Evolutionary conservation across 2,329 filamentous ascomycete genomes (phyloP).

Genomic region (Botrytis sinoallii): DNA sequence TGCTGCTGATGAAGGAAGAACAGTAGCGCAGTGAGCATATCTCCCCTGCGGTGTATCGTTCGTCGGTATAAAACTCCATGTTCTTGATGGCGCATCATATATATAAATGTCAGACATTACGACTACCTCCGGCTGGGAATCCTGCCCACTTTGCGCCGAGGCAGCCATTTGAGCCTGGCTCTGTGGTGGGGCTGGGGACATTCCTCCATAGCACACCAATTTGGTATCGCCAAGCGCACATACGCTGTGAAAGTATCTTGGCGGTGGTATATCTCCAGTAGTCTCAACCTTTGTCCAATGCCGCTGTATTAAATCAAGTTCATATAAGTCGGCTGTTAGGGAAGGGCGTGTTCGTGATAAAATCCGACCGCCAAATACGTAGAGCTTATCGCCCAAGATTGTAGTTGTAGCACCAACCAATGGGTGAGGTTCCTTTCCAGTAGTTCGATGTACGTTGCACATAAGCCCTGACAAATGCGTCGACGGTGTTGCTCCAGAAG

Average conservation of each 20-base stretch:
- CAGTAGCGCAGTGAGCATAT: conserved; percentile 94
- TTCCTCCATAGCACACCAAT: conserved; percentile 95
- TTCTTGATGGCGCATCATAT: conserved; percentile 78
- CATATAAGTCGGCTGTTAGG: conserved; percentile 88
- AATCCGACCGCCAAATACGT: conserved; percentile 90
- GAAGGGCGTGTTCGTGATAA: conserved; percentile 77
- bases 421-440: conserved; percentile 84
- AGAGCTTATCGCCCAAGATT: conserved; percentile 90
- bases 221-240: conserved; percentile 93
- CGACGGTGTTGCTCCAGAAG: conserved; percentile 43
- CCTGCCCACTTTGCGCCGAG: conserved; percentile 46
- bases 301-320: conserved; percentile 83
- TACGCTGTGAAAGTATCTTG: conserved; percentile 95
- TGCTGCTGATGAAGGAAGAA: conserved; percentile 80
- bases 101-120: conserved; percentile 99
- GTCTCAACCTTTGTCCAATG: conserved; percentile 93
- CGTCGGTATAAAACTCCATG: conserved; percentile 81
- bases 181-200: conserved; percentile 69
- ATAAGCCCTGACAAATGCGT: conserved; percentile 63
- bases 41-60: conserved; percentile 84
- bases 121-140: conserved; percentile 79
- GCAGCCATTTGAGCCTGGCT: conserved; percentile 45
- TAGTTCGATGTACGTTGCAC: conserved; percentile 78
- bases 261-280: conserved; percentile 79
- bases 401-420: conserved; percentile 94